phyloP scores from a whole-genome alignment of 495 filamentous ascomycete genomes.

The Penicilliopsis zonata region DNA sequence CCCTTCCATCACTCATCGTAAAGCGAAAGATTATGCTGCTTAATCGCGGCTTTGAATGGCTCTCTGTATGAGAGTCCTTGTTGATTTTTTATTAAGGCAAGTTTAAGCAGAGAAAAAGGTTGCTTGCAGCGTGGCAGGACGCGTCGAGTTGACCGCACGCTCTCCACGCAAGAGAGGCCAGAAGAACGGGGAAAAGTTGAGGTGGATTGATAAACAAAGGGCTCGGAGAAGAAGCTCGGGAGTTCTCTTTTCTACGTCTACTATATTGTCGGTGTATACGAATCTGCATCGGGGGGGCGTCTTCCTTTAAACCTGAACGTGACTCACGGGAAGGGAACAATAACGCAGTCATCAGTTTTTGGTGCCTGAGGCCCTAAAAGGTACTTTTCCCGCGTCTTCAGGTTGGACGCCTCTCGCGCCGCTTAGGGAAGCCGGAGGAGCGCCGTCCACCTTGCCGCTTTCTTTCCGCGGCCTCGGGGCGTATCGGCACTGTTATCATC shows the following conservation, averaged over 20 bases:
- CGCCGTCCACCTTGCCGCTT: too few species aligned
- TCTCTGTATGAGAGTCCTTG: constrained; percentile 26
- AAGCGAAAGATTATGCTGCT: constrained; percentile 34
- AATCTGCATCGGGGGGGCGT: constrained; percentile 10
- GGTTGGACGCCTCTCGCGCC: too few species aligned
- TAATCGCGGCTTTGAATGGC: constrained; percentile 18
- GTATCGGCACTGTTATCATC: too few species aligned
- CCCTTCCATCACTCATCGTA: constrained; percentile 24
- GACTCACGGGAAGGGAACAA: constrained; percentile 7
- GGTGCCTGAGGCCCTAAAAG: constrained; percentile 4
- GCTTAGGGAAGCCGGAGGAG: too few species aligned
- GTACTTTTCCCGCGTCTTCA: too few species aligned
- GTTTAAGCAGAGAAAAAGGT: constrained; percentile 10
- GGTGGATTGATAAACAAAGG: constrained; percentile 5
- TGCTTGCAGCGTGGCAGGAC: constrained; percentile 5
- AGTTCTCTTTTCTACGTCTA: constrained; percentile 13
- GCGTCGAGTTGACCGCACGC: constrained; percentile 3
- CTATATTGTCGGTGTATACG: constrained; percentile 15
- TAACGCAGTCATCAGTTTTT: constrained; percentile 1
- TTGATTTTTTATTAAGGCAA: constrained; percentile 19
- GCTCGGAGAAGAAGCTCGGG: constrained; percentile 3
- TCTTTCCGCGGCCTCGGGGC: too few species aligned
- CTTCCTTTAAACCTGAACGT: constrained; percentile 10
- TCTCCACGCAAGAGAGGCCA: constrained; percentile 4
- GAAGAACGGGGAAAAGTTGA: constrained; percentile 10